phyloP scores from a whole-genome alignment of 441 rosid species.

The Sinapis alba region DNA sequence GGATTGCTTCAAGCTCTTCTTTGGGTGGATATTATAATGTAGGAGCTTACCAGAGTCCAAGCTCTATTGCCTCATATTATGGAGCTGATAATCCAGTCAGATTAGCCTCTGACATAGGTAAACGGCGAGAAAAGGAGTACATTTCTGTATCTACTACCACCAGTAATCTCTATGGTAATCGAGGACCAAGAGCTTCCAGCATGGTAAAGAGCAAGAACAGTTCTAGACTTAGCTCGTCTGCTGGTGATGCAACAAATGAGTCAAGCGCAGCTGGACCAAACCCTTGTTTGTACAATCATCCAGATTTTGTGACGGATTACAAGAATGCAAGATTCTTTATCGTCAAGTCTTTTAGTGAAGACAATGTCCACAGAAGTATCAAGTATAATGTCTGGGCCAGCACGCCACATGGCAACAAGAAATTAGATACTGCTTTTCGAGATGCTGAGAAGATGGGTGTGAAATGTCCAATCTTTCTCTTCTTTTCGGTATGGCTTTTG shows the following conservation, averaged over 20 bases:
- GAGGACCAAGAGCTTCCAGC: conserved; percentile 76
- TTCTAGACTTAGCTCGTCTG: conserved; percentile 43
- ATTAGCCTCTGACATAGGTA: conserved; percentile 53
- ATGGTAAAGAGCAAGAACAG: conserved; percentile 56
- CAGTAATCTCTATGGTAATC: conserved; percentile 60
- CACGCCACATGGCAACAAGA: conserved; percentile 82
- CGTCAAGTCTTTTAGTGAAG: conserved; percentile 85
- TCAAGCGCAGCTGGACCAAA: conserved; percentile 43
- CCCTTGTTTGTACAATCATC: conserved; percentile 48
- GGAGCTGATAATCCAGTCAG: conserved; percentile 53
- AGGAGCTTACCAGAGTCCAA: conserved; percentile 52
- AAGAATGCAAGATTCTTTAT: conserved; percentile 67
- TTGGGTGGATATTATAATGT: conserved; percentile 52
- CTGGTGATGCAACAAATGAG: conserved; percentile 47
- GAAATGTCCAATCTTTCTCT: conserved; percentile 62
- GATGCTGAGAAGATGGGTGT: conserved; percentile 62
- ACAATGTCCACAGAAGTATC: conserved; percentile 81
- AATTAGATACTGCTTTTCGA: conserved; percentile 65
- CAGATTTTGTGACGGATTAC: conserved; percentile 60
- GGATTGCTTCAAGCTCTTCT: conserved; percentile 51
- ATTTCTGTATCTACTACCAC: conserved; percentile 47
- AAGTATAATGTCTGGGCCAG: conserved; percentile 85
- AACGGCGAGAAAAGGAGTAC: conserved; percentile 64
- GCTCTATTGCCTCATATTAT: conserved; percentile 42
- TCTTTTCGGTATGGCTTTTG: conserved; percentile 78